Base-by-base conservation (phyloP, 805 yeast genomes). In the Clavispora santaluciae region DNA sequence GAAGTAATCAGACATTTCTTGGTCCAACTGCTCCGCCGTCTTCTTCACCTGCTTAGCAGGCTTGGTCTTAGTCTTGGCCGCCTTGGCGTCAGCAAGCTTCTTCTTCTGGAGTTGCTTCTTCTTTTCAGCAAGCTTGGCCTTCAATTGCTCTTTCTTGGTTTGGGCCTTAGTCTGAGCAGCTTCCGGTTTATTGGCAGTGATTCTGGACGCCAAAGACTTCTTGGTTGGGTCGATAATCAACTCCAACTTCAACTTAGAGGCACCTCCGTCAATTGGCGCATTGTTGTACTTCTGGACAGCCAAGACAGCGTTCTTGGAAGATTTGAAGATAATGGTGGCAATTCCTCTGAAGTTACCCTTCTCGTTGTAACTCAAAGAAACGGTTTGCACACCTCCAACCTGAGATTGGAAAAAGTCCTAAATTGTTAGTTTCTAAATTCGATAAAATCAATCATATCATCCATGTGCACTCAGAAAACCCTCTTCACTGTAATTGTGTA, bases 1-100 rank as follows among this genome's bases (percentile, higher is more conserved):
- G 55, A 91, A 90, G 71, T 91, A 91, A 61, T 90, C 98, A 48
- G 89, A 85, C 99, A 93, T 91, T 72, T 91, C 98, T 62, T 90
- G 95, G 68, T 93, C 99, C 60, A 91, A 79, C 68, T 93, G 91
- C 64, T 86, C 98, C 49, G 86, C 74, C 39, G 95, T 81, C 77
- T 89, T 89, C 66, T 73, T 72, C 48, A 62, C 64, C 48, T 63
- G 72, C 56, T 65, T 67, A 36, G 62, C 63, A 35, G 66, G 59
- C 50, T 61, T 61, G 45, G 59, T 58, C 68, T 76, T 74, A 45
- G 67, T 53, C 26, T 24, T 24, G 8, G 26, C n/a, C 25, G 50
- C 44, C 55, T 52, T 35, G 24, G 56, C 60, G 39, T 57, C 56
- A 16, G 57, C 62, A 21, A 35, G 38, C 42, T 59, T 60, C 54